phyloP scores from a whole-genome alignment of 768 basidiomycete species.

The Udeniomyces megalosporus region DNA sequence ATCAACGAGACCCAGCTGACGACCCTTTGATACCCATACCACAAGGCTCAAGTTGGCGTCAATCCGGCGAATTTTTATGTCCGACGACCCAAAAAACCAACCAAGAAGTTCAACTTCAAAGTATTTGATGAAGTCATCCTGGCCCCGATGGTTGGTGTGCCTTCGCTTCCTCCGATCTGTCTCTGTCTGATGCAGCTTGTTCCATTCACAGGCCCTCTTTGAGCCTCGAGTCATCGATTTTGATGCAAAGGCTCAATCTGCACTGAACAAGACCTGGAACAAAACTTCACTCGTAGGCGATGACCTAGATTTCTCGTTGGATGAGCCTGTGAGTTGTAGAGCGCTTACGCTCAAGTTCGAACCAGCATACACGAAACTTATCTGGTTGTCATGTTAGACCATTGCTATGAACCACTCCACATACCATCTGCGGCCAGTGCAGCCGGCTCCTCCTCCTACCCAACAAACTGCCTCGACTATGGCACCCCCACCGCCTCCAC shows the following conservation, averaged over 20 bases:
- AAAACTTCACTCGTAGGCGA: too few relatives aligned
- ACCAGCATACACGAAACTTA: too few relatives aligned
- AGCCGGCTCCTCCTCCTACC: not conserved
- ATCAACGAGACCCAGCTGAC: not conserved
- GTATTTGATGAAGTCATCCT: slow-evolving; percentile 91
- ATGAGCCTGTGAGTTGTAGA: slow-evolving; percentile 3
- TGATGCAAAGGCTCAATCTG: slow-evolving; percentile 43
- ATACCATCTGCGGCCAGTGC: slow-evolving; percentile 50
- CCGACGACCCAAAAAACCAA: slow-evolving; percentile 51
- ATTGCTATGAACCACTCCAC: slow-evolving; percentile 84
- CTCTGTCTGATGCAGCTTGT: not conserved
- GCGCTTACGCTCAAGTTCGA: too few relatives aligned
- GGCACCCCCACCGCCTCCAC: not conserved
- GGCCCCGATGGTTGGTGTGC: slow-evolving; percentile 63
- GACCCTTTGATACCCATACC: too few relatives aligned
- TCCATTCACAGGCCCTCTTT: slow-evolving; percentile 54
- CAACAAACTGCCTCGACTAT: not conserved
- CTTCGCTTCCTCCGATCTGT: not conserved
- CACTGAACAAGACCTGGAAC: too few relatives aligned
- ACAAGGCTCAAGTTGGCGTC: slow-evolving; percentile 52
- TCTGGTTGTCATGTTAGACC: slow-evolving; percentile 38
- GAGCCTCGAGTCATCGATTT: slow-evolving; percentile 88
- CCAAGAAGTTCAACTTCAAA: slow-evolving; percentile 74
- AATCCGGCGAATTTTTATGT: slow-evolving; percentile 84
- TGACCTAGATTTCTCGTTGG: not conserved